Conservation (phyloP, 2,329 filamentous ascomycete genomes). For the Stromatinia cepivora region DNA sequence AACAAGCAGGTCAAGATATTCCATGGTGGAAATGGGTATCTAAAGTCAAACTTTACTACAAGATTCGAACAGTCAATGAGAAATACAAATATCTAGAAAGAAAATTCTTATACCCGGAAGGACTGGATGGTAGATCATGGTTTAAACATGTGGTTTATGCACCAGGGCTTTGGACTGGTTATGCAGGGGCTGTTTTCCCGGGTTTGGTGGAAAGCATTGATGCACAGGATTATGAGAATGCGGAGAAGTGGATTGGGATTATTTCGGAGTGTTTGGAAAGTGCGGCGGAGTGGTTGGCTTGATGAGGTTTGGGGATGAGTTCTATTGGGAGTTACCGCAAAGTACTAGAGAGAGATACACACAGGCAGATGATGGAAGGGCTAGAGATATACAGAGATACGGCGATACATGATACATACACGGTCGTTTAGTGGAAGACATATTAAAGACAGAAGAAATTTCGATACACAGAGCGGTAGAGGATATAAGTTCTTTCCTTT, state of each 20-base stretch:
- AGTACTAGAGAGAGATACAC: not conserved
- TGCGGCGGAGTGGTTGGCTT: not conserved
- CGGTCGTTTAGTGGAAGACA: not conserved
- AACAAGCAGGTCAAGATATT: slow-evolving; percentile 53
- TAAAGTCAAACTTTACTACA: slow-evolving; percentile 62
- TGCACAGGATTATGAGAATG: slow-evolving; percentile 57
- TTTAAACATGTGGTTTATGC: slow-evolving; percentile 97
- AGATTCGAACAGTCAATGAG: slow-evolving; percentile 68
- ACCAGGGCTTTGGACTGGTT: slow-evolving; percentile 88
- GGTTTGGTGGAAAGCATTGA: slow-evolving; percentile 64
- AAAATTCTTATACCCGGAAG: slow-evolving; percentile 71
- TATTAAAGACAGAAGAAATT: not conserved
- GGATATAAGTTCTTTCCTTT: not conserved
- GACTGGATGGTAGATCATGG: slow-evolving; percentile 78
- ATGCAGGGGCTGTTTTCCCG: slow-evolving; percentile 71
- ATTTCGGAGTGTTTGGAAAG: slow-evolving; percentile 45
- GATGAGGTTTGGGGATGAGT: not conserved
- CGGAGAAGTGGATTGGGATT: slow-evolving; percentile 59
- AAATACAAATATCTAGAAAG: slow-evolving; percentile 85
- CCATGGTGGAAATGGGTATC: slow-evolving; percentile 80
- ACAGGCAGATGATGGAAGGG: not conserved
- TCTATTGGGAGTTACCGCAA: not conserved
- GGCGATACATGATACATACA: not conserved
- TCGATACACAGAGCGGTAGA: not conserved
- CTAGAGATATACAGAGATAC: not conserved